These are phyloP conservation scores for Chrysanthemum seticuspe DNA, from an alignment of 129 eudicot genomes.

Conservation along the genomic window DNA sequence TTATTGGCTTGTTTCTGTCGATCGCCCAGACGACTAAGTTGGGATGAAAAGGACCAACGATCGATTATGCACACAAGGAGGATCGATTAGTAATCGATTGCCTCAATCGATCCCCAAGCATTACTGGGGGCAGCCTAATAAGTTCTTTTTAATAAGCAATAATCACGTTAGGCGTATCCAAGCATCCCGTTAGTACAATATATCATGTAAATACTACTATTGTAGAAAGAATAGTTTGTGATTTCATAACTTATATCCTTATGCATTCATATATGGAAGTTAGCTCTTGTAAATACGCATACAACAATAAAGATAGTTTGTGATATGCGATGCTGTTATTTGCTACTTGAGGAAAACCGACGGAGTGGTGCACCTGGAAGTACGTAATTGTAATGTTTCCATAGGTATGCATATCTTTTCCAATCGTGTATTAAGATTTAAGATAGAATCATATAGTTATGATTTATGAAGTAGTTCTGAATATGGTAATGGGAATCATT, in stretches of 20 bases:
- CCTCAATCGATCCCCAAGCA: too few relatives aligned
- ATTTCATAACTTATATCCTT: not conserved
- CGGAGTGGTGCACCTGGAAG: conserved; percentile 54
- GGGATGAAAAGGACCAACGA: too few relatives aligned
- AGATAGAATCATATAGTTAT: conserved; percentile 24
- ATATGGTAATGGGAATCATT: conserved; percentile 5
- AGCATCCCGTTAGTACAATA: not conserved
- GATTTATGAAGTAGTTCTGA: conserved; percentile 20
- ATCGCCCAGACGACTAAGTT: too few relatives aligned
- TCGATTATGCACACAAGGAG: too few relatives aligned
- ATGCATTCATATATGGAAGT: not conserved
- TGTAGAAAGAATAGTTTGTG: conserved; percentile 6
- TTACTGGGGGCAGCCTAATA: too few relatives aligned
- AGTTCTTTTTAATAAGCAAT: not conserved
- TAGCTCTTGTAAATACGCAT: not conserved
- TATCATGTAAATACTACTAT: not conserved
- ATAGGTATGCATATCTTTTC: conserved; percentile 18
- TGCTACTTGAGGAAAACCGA: conserved; percentile 78
- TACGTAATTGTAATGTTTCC: conserved; percentile 35
- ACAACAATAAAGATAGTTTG: not conserved
- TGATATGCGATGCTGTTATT: conserved; percentile 61
- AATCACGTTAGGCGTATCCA: not conserved
- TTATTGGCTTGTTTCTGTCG: too few relatives aligned
- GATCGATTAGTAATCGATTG: too few relatives aligned
- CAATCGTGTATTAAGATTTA: not conserved